Percentiles rank a stretch among this genome's conserved stretches.
Evolutionary conservation across 2,329 filamentous ascomycete genomes (phyloP).

Genomic region (Dactylellina leptospora): DNA sequence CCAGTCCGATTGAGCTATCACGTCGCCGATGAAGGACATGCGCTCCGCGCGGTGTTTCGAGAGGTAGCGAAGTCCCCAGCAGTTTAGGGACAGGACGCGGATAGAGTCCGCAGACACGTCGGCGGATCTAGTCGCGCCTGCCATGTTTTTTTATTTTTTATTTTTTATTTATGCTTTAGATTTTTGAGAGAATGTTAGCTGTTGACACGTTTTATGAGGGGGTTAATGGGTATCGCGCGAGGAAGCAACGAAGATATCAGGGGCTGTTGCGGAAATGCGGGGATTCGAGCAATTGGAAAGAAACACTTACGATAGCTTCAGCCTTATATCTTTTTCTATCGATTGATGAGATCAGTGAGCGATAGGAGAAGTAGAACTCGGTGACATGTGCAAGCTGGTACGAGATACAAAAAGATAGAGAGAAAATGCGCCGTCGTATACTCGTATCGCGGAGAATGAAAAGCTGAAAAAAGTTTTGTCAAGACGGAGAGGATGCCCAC

Average conservation of each 20-base stretch:
- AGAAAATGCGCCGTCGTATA: constrained; percentile 18
- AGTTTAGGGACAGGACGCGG: constrained; percentile 88
- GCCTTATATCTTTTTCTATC: constrained; percentile 36
- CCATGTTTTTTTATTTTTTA: too few species aligned
- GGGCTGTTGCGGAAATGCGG: constrained; percentile 20
- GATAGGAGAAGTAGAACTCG: constrained; percentile 11
- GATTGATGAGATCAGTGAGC: not conserved
- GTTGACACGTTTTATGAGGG: constrained; percentile 1
- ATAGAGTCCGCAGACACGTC: constrained; percentile 62
- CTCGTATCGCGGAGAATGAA: not conserved
- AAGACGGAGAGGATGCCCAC: constrained; percentile 20
- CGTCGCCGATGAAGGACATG: constrained; percentile 83
- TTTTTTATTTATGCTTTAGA: too few species aligned
- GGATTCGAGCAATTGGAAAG: constrained; percentile 9
- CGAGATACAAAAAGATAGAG: too few species aligned
- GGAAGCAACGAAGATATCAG: not conserved
- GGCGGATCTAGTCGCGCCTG: not conserved
- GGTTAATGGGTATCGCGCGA: not conserved
- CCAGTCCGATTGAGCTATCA: constrained; percentile 72
- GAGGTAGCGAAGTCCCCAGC: constrained; percentile 93
- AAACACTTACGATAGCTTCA: constrained; percentile 10
- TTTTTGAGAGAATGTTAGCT: constrained; percentile 29
- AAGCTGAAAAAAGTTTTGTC: constrained; percentile 7
- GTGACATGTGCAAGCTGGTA: constrained; percentile 28
- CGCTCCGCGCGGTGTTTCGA: constrained; percentile 80